Evolutionary conservation across 2,329 filamentous ascomycete species (phyloP).

Genomic region (Colletotrichum costaricense): DNA sequence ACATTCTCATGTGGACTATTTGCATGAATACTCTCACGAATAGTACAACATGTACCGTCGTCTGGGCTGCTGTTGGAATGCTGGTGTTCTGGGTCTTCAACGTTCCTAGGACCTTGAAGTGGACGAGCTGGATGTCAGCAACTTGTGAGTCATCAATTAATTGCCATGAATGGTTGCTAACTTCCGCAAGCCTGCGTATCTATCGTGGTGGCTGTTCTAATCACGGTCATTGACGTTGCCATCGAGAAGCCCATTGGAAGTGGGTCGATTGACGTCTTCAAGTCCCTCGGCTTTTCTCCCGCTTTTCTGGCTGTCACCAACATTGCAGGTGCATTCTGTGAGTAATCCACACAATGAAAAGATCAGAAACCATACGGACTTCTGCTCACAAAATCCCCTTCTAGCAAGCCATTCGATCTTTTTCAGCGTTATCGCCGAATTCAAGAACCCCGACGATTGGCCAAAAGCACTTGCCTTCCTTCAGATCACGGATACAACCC

Average conservation of each 20-base stretch:
- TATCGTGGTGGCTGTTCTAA: constrained; percentile 70
- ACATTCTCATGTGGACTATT: constrained; percentile 75
- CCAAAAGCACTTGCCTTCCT: constrained; percentile 59
- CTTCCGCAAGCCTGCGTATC: constrained; percentile 62
- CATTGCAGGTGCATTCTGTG: constrained; percentile 73
- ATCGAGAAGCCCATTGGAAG: constrained; percentile 54
- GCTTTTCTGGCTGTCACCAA: constrained; percentile 70
- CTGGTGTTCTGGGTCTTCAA: constrained; percentile 68
- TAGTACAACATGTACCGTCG: constrained; percentile 70
- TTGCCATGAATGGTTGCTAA: background rate
- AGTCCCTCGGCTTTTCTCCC: constrained; percentile 57
- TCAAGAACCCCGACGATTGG: constrained; percentile 70
- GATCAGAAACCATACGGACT: too few species aligned
- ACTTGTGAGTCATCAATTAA: constrained; percentile 50
- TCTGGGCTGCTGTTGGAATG: constrained; percentile 71
- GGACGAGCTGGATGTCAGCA: constrained; percentile 71
- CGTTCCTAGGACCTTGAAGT: constrained; percentile 71
- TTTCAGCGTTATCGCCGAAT: constrained; percentile 73
- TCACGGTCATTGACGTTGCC: constrained; percentile 74
- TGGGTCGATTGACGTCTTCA: constrained; percentile 45
- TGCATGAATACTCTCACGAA: constrained; percentile 73
- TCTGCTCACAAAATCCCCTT: background rate
- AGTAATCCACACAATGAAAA: constrained; percentile 11
- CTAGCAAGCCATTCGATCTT: constrained; percentile 71
- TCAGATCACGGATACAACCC: constrained; percentile 67